Conservation (phyloP, 352 stramenopile species). For the Phytophthora meadii region DNA sequence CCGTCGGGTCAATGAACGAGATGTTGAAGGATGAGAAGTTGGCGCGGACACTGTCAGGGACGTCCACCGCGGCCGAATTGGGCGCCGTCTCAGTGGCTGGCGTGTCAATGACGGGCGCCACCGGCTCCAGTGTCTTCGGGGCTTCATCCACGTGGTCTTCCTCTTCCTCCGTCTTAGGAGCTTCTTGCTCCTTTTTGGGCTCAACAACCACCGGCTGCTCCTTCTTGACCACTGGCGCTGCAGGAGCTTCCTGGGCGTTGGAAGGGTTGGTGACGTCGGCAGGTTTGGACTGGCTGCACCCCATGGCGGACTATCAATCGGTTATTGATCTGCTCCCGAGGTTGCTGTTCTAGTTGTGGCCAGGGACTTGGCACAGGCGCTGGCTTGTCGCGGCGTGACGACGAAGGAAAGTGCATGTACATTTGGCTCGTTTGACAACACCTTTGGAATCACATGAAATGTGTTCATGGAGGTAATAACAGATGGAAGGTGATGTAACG, state of each 20-base stretch:
- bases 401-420: slow-evolving; percentile 21
- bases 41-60: slow-evolving; percentile 52
- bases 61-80: slow-evolving; percentile 33
- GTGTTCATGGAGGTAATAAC: slow-evolving; percentile 2
- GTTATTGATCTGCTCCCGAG: slow-evolving; percentile 4
- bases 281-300: slow-evolving; percentile 51
- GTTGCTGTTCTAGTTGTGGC: slow-evolving; percentile 17
- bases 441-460: slow-evolving; percentile 4
- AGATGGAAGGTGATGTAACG: background rate
- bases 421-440: slow-evolving; percentile 1
- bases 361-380: background rate
- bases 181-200: slow-evolving; percentile 5
- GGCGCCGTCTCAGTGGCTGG: slow-evolving; percentile 24
- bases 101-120: slow-evolving; percentile 15
- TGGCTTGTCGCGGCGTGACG: slow-evolving; percentile 22
- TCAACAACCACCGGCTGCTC: slow-evolving; percentile 10
- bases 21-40: slow-evolving; percentile 67
- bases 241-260: no score
- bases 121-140: slow-evolving; percentile 29
- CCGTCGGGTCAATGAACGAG: slow-evolving; percentile 58
- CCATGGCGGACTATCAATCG: slow-evolving; percentile 26
- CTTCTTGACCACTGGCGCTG: slow-evolving; percentile 14
- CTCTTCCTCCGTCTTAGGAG: slow-evolving; percentile 12
- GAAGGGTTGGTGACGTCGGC: slow-evolving; percentile 26
- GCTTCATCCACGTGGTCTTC: slow-evolving; percentile 36